A percentile compares a stretch with the other conserved stretches of the same genome.
Conservation (phyloP, 768 basidiomycete species). For the Lentinus tigrinus region DNA sequence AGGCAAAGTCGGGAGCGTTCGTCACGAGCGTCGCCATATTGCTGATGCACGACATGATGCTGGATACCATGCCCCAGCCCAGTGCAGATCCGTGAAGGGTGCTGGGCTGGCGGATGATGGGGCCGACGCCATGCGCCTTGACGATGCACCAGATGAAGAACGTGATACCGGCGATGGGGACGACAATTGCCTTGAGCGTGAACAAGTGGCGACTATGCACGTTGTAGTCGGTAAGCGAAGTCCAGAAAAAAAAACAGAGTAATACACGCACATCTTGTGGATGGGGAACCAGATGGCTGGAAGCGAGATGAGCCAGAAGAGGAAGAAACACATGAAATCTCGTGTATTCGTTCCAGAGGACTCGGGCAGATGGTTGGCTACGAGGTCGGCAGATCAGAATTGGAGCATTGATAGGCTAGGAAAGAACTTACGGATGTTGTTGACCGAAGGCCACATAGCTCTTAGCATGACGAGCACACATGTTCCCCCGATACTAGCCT, state of each 20-base stretch:
- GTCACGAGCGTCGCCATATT: conserved; percentile 77
- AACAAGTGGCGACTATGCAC: conserved; percentile 66
- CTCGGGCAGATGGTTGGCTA: conserved; percentile 70
- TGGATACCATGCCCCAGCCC: conserved; percentile 73
- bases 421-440: conserved; percentile 58
- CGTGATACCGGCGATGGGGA: conserved; percentile 64
- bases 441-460: conserved; percentile 74
- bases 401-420: background rate
- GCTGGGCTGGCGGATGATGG: conserved; percentile 65
- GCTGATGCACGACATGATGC: conserved; percentile 75
- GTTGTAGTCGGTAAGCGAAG: background rate
- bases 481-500: conserved; percentile 79
- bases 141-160: conserved; percentile 81
- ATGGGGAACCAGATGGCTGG: conserved; percentile 83
- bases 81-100: conserved; percentile 64
- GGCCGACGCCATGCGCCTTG: conserved; percentile 75
- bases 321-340: conserved; percentile 79
- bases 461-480: conserved; percentile 74
- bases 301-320: conserved; percentile 81
- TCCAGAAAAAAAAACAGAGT: conserved; percentile 10
- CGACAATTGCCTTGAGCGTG: conserved; percentile 72
- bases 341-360: conserved; percentile 74
- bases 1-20: conserved; percentile 80
- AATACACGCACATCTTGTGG: conserved; percentile 63
- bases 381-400: background rate